Evolutionary conservation across 2,329 filamentous ascomycete species (phyloP), one percentile per base, ranked within the genome.

Genomic region (Sarocladium brachiariae): DNA sequence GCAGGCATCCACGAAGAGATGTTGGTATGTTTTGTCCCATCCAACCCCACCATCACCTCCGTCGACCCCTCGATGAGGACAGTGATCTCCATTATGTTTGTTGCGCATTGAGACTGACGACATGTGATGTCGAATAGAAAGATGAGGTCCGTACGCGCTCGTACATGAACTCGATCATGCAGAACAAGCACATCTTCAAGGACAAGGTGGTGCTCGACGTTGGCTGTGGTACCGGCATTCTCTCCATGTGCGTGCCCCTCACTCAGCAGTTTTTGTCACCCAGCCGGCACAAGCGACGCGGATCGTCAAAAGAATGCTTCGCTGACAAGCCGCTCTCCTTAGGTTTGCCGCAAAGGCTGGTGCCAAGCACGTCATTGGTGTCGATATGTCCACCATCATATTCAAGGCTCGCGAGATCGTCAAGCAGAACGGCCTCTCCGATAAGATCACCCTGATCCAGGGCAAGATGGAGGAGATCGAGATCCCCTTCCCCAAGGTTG

Each of bases 381-480:
- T 99, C 52, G 93, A 99, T 71, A 99, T 97, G 92, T 99, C 93
- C 30, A 96, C 92, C 60, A 99, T 99, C 71, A 96, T 99, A 73
- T 89, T 95, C 74, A 99, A 99, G 79, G 93, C 93, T 39, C 84
- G 84, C 63, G 88, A 97, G 76, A 99, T 99, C 58, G 93, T 97
- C 65, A 83, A 83, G 66, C 80, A 79, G 59, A 99, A 99, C 70
- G 91, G 92, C 61, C 83, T 99, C 79, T 80, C 86, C 50, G 87
- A 92, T 74, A 95, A 96, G 81, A 96, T 99, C 69, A 97, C 93
- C 50, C 82, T 99, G 53, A 81, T 99, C 57, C 93, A 97, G 76
- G 93, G 93, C 68, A 99, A 99, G 81, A 99, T 99, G 93, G 93
- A 99, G 76, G 93, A 99, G 74, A 90, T 99, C 41, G 77, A 87